Evolutionary conservation across 1,139 yeast genomes (phyloP), one percentile per base, ranked within the genome.

Genomic region (Wickerhamomyces sp.): DNA sequence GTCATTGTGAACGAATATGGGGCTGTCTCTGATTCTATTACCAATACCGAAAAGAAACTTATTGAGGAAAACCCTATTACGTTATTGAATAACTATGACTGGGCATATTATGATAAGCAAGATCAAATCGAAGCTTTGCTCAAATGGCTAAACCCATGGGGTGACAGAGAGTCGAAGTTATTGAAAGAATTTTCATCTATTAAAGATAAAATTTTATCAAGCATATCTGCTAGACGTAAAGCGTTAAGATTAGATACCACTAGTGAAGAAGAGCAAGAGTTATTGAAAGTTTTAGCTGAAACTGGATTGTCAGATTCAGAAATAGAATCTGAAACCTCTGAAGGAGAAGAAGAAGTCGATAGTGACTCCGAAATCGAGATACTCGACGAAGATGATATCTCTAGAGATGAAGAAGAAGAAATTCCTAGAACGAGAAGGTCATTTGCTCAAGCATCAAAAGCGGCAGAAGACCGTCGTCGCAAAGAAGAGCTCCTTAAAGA

Each of bases 121-220:
- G 76, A 72, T 10, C 83, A 85, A 39, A 60, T 90, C 27, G 74
- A 72, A 2, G 58, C 57, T n/a, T 60, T 92, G 24, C 47, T 81
- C 7, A 56, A 63, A 12, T 85, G 95, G 88, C 68, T 90, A 40
- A 80, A 83, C 52, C 81, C 78, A 7, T 76, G 81, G 72, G 97
- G 97, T 4, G 67, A 66, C 38, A 69, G 96, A 34, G 98, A 92
- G 56, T 70, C 79, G 9, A 70, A 66, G 30, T 68, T 92, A 34
- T 64, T 75, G 28, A 81, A 81, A 47, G 96, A 87, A 54, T 61
- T 89, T 38, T 49, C 60, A 9, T 63, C 64, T 5, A 70, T 79
- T 7, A 73, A 76, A 48, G 81, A 75, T 10, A 72, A 74, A 16
- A 72, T 90, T 15, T 56, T 61, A 17, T 65, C 70, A 12, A 75